phyloP scores from a whole-genome alignment of 164 flowering plant genomes.

The Warburgia ugandensis region DNA sequence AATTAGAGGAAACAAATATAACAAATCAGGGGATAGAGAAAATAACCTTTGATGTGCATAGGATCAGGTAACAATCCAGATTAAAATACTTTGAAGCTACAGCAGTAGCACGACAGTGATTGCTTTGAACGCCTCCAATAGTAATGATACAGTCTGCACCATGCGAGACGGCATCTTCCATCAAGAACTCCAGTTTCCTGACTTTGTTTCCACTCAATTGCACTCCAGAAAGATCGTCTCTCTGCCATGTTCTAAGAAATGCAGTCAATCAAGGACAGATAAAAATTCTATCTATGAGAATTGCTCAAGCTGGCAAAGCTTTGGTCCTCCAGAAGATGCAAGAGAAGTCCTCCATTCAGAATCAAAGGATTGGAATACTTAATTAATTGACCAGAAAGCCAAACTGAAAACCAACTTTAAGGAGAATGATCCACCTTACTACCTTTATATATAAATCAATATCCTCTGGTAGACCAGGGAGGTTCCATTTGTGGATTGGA shows the following conservation, averaged over 20 bases:
- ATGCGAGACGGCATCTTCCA: conserved; percentile 84
- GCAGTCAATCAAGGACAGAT: too few relatives aligned
- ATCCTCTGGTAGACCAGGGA: conserved; percentile 64
- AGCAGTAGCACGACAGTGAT: conserved; percentile 97
- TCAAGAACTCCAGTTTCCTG: conserved; percentile 86
- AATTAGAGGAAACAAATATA: not conserved
- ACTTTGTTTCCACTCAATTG: conserved; percentile 98
- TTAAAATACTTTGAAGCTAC: conserved; percentile 90
- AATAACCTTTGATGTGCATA: conserved; percentile 85
- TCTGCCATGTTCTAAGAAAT: too few relatives aligned
- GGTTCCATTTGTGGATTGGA: conserved; percentile 92
- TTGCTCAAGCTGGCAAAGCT: conserved; percentile 15
- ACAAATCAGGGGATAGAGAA: not conserved
- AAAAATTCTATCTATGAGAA: conserved; percentile 17
- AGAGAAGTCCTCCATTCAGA: not conserved
- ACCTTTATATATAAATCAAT: conserved; percentile 92
- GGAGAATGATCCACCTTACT: too few relatives aligned
- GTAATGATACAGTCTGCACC: conserved; percentile 89
- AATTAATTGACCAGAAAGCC: too few relatives aligned
- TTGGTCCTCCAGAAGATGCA: not conserved
- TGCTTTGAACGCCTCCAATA: conserved; percentile 96
- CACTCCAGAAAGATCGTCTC: conserved; percentile 97
- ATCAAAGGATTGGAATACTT: not conserved
- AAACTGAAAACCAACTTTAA: too few relatives aligned
- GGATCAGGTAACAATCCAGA: conserved; percentile 74